A percentile compares a stretch with the other conserved stretches of the same genome.
phyloP scores from a whole-genome alignment of 352 stramenopile species.

The Pythium aquatile region DNA sequence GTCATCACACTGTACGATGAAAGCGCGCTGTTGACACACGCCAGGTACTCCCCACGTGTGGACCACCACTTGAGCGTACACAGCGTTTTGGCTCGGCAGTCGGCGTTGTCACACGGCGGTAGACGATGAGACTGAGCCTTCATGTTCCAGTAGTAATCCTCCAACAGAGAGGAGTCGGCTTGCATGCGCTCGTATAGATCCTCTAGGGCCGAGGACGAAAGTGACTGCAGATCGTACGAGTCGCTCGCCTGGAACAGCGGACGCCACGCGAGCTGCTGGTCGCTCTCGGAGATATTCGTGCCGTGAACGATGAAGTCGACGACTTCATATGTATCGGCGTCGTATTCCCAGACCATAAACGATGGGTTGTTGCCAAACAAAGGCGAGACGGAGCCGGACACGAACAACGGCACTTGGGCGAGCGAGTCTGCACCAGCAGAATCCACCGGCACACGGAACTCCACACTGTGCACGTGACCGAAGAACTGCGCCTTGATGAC shows the following conservation, averaged over 20 bases:
- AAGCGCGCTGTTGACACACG: slow-evolving; percentile 46
- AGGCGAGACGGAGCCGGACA: slow-evolving; percentile 83
- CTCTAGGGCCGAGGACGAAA: slow-evolving; percentile 43
- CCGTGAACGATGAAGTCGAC: slow-evolving; percentile 75
- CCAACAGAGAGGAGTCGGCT: slow-evolving; percentile 49
- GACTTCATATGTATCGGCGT: slow-evolving; percentile 62
- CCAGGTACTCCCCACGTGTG: slow-evolving; percentile 64
- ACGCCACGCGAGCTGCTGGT: slow-evolving; percentile 45
- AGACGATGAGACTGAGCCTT: slow-evolving; percentile 64
- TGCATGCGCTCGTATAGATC: slow-evolving; percentile 49
- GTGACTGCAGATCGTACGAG: slow-evolving; percentile 54
- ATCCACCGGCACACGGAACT: slow-evolving; percentile 71
- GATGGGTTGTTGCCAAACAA: slow-evolving; percentile 90
- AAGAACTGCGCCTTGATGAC: slow-evolving; percentile 88
- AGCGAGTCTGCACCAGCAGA: slow-evolving; percentile 34
- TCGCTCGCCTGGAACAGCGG: slow-evolving; percentile 50
- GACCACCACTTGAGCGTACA: slow-evolving; percentile 83
- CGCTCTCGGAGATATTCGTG: slow-evolving; percentile 55
- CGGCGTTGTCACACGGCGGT: slow-evolving; percentile 37
- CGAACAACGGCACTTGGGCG: slow-evolving; percentile 58
- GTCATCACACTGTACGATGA: slow-evolving; percentile 26
- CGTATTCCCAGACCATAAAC: slow-evolving; percentile 87
- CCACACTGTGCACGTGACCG: slow-evolving; percentile 91
- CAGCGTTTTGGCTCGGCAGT: slow-evolving; percentile 58
- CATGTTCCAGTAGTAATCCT: slow-evolving; percentile 84